These are phyloP conservation scores for Volvox africanus DNA, from an alignment of 139 green algal species.

Conservation along the genomic window DNA sequence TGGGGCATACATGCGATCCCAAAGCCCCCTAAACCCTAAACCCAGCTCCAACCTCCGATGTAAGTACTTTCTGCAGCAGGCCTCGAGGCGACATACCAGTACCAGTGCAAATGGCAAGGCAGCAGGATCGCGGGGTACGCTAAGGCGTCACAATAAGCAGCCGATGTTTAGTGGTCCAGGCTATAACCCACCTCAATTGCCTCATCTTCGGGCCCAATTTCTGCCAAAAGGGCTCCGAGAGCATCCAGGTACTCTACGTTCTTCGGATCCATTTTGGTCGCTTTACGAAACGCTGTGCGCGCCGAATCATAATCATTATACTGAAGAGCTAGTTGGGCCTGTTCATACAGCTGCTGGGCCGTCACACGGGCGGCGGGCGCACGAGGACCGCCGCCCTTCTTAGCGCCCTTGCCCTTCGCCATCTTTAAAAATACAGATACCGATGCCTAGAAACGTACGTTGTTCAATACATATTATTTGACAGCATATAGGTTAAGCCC, in stretches of 20 bases:
- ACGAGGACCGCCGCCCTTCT: slow-evolving; percentile 41
- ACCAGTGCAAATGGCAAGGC: no score
- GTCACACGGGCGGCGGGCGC: slow-evolving; percentile 40
- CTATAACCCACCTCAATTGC: slow-evolving; percentile 56
- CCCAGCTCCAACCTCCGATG: no score
- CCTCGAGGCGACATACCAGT: no score
- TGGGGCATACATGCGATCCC: no score
- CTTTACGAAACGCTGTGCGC: slow-evolving; percentile 44
- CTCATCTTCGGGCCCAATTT: slow-evolving; percentile 71
- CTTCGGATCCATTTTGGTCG: slow-evolving; percentile 59
- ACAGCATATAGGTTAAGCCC: no score
- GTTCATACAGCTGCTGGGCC: slow-evolving; percentile 59
- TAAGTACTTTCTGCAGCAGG: no score
- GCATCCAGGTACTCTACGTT: slow-evolving; percentile 77
- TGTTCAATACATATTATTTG: no score
- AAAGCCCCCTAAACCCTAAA: no score
- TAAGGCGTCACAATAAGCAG: no score
- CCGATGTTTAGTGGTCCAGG: background rate
- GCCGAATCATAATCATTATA: slow-evolving; percentile 68
- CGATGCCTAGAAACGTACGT: no score
- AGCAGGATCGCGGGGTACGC: no score
- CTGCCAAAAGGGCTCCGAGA: slow-evolving; percentile 77
- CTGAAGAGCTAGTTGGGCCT: slow-evolving; percentile 62
- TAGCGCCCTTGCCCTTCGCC: slow-evolving; percentile 39
- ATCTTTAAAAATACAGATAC: background rate